Evolutionary conservation across 345 rosid genomes (phyloP).

Genomic region (Populus davidiana): DNA sequence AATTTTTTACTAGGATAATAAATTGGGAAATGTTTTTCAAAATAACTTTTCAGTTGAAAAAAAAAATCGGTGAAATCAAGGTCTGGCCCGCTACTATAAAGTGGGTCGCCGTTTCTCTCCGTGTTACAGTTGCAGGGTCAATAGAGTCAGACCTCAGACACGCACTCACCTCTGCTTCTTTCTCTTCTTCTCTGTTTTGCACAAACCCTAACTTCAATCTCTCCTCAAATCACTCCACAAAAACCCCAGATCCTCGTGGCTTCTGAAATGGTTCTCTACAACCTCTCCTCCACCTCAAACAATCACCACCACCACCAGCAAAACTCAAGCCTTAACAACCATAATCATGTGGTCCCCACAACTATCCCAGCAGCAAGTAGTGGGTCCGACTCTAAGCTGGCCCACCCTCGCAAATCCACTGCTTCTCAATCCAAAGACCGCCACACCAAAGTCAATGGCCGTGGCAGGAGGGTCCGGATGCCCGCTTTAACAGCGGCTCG

Average conservation of each 20-base stretch:
- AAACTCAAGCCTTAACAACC: constrained; percentile 16
- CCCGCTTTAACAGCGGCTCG: constrained; percentile 68
- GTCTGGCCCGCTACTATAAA: background rate
- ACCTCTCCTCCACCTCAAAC: constrained; percentile 1
- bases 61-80: background rate
- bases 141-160: constrained; percentile 10
- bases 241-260: constrained; percentile 3
- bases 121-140: constrained; percentile 12
- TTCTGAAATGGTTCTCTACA: constrained; percentile 7
- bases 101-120: background rate
- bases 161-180: background rate
- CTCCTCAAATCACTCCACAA: background rate
- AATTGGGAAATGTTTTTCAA: too few species aligned
- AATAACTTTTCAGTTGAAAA: too few species aligned
- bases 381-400: background rate
- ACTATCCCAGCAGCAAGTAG: constrained; percentile 11
- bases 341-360: constrained; percentile 10
- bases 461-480: constrained; percentile 72
- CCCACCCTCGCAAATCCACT: constrained; percentile 21
- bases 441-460: constrained; percentile 67
- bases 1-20: too few species aligned
- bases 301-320: background rate
- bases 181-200: background rate
- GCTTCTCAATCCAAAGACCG: constrained; percentile 45
- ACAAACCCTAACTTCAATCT: constrained; percentile 14